A percentile compares a stretch with the other conserved stretches of the same genome.
Evolutionary conservation across 441 rosid species (phyloP).

Genomic region (Bruguiera hainesii): DNA sequence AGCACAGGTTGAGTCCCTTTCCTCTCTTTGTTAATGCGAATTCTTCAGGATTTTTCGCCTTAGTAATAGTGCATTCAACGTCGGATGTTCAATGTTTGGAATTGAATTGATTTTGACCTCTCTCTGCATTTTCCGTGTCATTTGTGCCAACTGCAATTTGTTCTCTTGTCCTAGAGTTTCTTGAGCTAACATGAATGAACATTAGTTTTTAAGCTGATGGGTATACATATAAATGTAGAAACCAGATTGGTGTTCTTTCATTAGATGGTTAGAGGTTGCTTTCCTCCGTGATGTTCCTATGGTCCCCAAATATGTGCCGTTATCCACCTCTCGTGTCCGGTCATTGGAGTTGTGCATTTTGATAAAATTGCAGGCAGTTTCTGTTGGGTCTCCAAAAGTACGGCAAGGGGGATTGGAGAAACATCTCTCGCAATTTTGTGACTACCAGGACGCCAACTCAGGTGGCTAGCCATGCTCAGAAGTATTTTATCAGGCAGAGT

Average conservation of each 20-base stretch:
- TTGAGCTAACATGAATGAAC: too few relatives aligned
- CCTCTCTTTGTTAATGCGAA: not conserved
- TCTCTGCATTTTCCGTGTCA: too few relatives aligned
- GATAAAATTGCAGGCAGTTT: conserved; percentile 58
- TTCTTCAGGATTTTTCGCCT: not conserved
- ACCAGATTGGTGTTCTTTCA: too few relatives aligned
- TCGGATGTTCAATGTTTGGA: too few relatives aligned
- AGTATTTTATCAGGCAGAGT: conserved; percentile 84
- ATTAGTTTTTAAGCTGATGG: too few relatives aligned
- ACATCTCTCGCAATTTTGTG: conserved; percentile 82
- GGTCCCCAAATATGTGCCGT: too few relatives aligned
- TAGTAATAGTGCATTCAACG: not conserved
- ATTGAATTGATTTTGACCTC: too few relatives aligned
- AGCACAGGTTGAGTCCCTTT: conserved; percentile 59
- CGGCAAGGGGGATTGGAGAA: conserved; percentile 99
- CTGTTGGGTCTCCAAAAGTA: conserved; percentile 82
- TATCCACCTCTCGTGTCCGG: conserved; percentile 2
- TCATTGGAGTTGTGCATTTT: conserved; percentile 10
- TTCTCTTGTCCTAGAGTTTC: too few relatives aligned
- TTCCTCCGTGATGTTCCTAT: too few relatives aligned
- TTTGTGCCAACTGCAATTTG: too few relatives aligned
- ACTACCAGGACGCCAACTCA: conserved; percentile 85
- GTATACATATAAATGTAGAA: too few relatives aligned
- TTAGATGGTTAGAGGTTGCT: too few relatives aligned
- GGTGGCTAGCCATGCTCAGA: conserved; percentile 97